Conservation (phyloP, 202 grass and related monocot species). For the Zizania palustris region DNA sequence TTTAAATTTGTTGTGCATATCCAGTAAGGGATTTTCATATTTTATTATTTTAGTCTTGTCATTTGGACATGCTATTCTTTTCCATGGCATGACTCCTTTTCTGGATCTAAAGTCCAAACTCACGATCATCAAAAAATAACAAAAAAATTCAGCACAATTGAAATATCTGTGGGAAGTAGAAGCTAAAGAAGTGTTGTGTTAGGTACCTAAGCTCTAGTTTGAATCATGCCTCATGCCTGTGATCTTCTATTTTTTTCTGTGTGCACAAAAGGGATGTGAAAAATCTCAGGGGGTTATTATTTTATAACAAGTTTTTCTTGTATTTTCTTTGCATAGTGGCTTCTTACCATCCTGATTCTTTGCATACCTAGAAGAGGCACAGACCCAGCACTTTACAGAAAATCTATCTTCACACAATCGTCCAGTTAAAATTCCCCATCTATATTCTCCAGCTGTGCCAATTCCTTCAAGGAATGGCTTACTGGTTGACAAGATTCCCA, state of each 20-base stretch:
- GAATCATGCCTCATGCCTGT: neutral
- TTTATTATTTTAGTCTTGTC: neutral
- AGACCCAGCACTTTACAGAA: no score
- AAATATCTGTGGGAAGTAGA: neutral
- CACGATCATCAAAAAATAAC: neutral
- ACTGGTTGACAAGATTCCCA: no score
- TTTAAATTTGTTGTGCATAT: neutral
- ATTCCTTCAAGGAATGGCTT: no score
- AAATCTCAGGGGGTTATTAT: neutral
- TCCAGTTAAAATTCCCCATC: no score
- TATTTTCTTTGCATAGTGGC: no score
- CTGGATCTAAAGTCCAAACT: neutral
- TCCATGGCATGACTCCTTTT: neutral
- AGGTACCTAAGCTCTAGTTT: neutral
- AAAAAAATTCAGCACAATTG: neutral
- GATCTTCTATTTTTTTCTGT: neutral
- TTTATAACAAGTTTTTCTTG: neutral
- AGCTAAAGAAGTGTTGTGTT: neutral
- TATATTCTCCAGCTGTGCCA: no score
- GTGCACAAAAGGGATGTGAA: neutral
- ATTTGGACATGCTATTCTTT: neutral
- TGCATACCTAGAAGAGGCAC: no score
- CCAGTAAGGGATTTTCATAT: neutral
- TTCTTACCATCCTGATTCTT: no score
- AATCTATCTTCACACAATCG: no score